Conservation (phyloP, 371 early-diverging fungal genomes). For the Actinomucor elegans region DNA sequence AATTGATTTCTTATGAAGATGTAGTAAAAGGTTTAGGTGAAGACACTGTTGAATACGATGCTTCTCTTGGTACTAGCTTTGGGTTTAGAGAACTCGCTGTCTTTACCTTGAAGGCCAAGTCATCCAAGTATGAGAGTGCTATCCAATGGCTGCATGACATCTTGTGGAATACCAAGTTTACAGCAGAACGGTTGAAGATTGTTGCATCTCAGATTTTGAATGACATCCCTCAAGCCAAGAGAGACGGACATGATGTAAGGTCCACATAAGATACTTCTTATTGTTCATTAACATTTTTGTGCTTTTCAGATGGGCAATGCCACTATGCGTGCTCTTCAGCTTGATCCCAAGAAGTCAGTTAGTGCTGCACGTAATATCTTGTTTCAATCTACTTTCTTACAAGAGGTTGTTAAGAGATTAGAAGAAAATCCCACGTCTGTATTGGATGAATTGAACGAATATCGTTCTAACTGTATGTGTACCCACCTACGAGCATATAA, state of each 20-base stretch:
- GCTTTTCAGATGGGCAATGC: conserved; percentile 51
- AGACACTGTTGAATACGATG: conserved; percentile 58
- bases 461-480: conserved; percentile 55
- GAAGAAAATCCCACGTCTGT: conserved; percentile 51
- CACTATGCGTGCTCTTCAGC: conserved; percentile 49
- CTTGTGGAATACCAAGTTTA: conserved; percentile 64
- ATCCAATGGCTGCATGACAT: conserved; percentile 65
- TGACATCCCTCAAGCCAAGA: conserved; percentile 63
- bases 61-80: conserved; percentile 45
- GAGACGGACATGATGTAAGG: conserved; percentile 63
- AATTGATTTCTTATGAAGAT: conserved; percentile 53
- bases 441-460: conserved; percentile 49
- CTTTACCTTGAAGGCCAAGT: conserved; percentile 52
- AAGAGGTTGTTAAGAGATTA: conserved; percentile 50
- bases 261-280: too few relatives aligned
- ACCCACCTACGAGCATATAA: neutral
- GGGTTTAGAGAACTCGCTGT: conserved; percentile 54
- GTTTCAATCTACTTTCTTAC: conserved; percentile 56
- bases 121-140: conserved; percentile 50
- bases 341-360: conserved; percentile 53
- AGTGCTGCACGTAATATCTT: conserved; percentile 49
- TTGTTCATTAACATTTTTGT: neutral
- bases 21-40: conserved; percentile 59
- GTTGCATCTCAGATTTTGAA: conserved; percentile 59
- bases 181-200: conserved; percentile 60